Conservation (phyloP, 208 protist genomes). For the Leishmania gerbilli region DNA sequence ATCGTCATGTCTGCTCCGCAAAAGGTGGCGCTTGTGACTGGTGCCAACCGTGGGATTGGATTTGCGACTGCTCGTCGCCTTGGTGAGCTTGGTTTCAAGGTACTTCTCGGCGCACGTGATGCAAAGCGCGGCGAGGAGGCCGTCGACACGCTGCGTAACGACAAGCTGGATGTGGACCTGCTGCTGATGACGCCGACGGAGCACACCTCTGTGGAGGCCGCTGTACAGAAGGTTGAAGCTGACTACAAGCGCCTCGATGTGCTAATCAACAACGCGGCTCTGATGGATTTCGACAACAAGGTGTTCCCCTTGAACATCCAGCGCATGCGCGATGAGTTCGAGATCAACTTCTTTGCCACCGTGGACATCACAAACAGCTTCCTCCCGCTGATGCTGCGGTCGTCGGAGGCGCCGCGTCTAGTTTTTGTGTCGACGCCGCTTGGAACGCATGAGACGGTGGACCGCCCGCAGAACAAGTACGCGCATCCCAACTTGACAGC, state of each 20-base stretch:
- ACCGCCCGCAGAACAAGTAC: conserved; percentile 56
- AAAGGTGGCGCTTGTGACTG: conserved; percentile 72
- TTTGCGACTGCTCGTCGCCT: conserved; percentile 65
- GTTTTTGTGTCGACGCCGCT: conserved; percentile 80
- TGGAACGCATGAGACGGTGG: conserved; percentile 56
- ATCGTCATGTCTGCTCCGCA: conserved; percentile 32
- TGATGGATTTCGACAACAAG: conserved; percentile 44
- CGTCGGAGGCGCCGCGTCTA: conserved; percentile 62
- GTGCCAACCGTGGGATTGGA: conserved; percentile 88
- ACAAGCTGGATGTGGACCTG: conserved; percentile 51
- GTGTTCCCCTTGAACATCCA: conserved; percentile 55
- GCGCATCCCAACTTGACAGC: conserved; percentile 34
- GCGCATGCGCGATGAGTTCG: conserved; percentile 48
- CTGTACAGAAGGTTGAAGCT: conserved; percentile 45
- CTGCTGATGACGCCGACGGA: conserved; percentile 57
- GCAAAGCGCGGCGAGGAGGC: conserved; percentile 54
- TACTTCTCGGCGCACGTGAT: conserved; percentile 77
- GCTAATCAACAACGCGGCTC: conserved; percentile 82
- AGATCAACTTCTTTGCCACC: conserved; percentile 72
- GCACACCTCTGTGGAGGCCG: conserved; percentile 49
- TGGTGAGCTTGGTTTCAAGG: conserved; percentile 64
- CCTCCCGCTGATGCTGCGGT: conserved; percentile 55
- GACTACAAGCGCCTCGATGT: conserved; percentile 59
- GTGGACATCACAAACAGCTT: conserved; percentile 78
- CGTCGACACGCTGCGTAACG: conserved; percentile 38